These are phyloP conservation scores for Elsinoe fawcettii DNA, from an alignment of 2,329 filamentous ascomycete genomes.

Conservation along the genomic window DNA sequence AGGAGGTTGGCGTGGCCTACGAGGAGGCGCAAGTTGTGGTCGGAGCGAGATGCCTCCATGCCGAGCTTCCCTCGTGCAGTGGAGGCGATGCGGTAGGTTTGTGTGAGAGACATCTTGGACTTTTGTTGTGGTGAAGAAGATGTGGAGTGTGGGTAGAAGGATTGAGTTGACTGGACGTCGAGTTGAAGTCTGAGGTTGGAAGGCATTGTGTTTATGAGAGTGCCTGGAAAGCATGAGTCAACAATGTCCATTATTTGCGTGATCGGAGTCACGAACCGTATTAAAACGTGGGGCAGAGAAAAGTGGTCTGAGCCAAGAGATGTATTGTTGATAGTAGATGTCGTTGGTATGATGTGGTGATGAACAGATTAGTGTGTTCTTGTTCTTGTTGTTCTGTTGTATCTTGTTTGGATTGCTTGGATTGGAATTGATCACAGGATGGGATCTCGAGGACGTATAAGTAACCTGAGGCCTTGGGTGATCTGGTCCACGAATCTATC, in stretches of 20 bases:
- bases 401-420: not conserved
- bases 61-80: slow-evolving; percentile 95
- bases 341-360: not conserved
- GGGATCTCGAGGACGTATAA: slow-evolving; percentile 4
- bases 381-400: not conserved
- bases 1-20: slow-evolving; percentile 98
- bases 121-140: slow-evolving; percentile 43
- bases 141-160: slow-evolving; percentile 37
- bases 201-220: slow-evolving; percentile 34
- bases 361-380: not conserved
- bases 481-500: slow-evolving; percentile 4
- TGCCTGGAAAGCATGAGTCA: slow-evolving; percentile 19
- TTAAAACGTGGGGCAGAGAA: slow-evolving; percentile 8
- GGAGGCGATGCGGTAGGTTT: slow-evolving; percentile 97
- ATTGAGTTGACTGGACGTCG: slow-evolving; percentile 28
- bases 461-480: slow-evolving; percentile 6
- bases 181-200: slow-evolving; percentile 38
- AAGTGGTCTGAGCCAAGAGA: not conserved
- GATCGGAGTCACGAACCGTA: slow-evolving; percentile 13
- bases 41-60: slow-evolving; percentile 76
- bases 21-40: slow-evolving; percentile 90
- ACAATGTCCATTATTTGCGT: slow-evolving; percentile 11
- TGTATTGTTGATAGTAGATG: not conserved
- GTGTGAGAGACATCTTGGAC: slow-evolving; percentile 94
- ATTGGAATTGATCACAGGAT: not conserved